Base-by-base conservation (phyloP, 495 filamentous ascomycete species). In the Parachaetomium inaequale region DNA sequence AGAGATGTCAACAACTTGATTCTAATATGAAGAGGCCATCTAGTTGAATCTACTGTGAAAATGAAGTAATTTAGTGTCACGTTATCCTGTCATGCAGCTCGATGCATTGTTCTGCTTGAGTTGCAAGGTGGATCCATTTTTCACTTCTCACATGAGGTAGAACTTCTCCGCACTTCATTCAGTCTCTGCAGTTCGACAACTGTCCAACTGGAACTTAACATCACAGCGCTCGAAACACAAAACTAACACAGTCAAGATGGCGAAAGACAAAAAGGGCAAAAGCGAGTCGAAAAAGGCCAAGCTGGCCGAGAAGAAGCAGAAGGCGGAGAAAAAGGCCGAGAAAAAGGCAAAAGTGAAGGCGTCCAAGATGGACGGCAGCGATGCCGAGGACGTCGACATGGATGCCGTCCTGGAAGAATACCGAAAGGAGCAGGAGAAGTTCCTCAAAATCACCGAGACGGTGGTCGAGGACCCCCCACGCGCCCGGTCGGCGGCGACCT, bases 351-450 rank as follows among this genome's bases (percentile, higher is more conserved):
- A 46, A 46, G 42, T 72, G 32, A 84, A 83, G 62, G 62, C 68
- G 10, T 68, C 78, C 43, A 80, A 81, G 62, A 68, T 79, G 42
- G 68, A 84, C 26, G 90, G 91, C 69, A 92, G 88, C 71, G 89
- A 94, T 70, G 89, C 79, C 40, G 92, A 96, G 76, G 92, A 96
- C 66, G 85, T 93, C n/a, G 94, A 98, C 75, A 79, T 98, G 45
- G 94, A 98, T 73, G 85, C 87, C n/a, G 91, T 98, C n/a, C 86
- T 98, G 14, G 92, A 91, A 19, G 91, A 94, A 75, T 98, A 96
- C 70, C 84, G 83, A 58, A 79, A 75, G 63, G 74, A 92, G 75
- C 94, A 98, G 78, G 93, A 94, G 59, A 87, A 88, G 67, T 96
- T 94, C 68, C 84, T 93, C 64, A 96, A 96, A 78, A 85, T 98